A percentile compares a stretch with the other conserved stretches of the same genome.
Conservation (phyloP, 805 yeast species). For the Wickerhamiella spandovensis region DNA sequence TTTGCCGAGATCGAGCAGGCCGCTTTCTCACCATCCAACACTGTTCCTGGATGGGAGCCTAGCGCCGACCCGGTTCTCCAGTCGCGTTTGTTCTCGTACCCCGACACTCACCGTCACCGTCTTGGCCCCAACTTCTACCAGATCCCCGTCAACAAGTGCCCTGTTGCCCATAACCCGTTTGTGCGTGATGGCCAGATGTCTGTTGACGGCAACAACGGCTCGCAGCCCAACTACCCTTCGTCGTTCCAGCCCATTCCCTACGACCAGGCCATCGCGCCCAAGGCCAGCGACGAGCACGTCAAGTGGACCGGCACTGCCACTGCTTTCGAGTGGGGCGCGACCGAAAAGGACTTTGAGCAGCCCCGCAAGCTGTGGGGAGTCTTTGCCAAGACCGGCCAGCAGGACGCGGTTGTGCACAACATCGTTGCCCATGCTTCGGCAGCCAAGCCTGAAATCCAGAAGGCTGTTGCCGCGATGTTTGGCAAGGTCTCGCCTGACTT, state of each 20-base stretch:
- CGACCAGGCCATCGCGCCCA: constrained; percentile 7
- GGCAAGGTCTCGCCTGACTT: constrained; percentile 55
- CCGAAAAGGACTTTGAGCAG: constrained; percentile 60
- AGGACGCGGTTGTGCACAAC: constrained; percentile 70
- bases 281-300: constrained; percentile 39
- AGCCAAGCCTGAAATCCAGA: constrained; percentile 62
- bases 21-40: constrained; percentile 62
- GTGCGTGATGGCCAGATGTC: constrained; percentile 53
- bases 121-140: constrained; percentile 57
- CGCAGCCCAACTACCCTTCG: constrained; percentile 40
- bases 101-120: constrained; percentile 68
- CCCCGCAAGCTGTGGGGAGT: constrained; percentile 69
- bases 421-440: constrained; percentile 54
- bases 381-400: constrained; percentile 69
- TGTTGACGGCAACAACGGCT: constrained; percentile 35
- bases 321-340: constrained; percentile 74
- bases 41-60: constrained; percentile 64
- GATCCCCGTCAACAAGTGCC: constrained; percentile 52
- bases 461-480: constrained; percentile 65
- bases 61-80: constrained; percentile 69
- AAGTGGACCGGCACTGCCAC: constrained; percentile 71
- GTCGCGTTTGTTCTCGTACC: constrained; percentile 60
- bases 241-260: constrained; percentile 25
- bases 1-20: constrained; percentile 39
- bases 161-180: constrained; percentile 32